Evolutionary conservation across 73 alveolate species (phyloP).

Genomic region (Symbiodinium natans): DNA sequence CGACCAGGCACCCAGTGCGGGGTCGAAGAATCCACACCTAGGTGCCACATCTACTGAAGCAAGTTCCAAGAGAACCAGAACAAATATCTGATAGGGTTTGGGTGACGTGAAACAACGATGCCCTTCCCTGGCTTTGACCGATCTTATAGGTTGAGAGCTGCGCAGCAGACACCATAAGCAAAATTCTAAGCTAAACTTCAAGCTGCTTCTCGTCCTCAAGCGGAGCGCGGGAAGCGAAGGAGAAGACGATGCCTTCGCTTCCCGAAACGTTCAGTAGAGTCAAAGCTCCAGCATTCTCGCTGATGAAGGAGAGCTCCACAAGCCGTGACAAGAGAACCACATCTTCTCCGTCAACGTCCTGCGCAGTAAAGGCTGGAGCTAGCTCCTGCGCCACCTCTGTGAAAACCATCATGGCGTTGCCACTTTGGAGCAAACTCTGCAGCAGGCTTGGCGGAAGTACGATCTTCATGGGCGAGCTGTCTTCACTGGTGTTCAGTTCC

Average conservation of each 20-base stretch:
- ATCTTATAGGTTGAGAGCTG: not conserved
- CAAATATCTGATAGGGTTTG: not conserved
- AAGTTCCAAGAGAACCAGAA: not conserved
- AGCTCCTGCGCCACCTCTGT: not conserved
- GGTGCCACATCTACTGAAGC: not conserved
- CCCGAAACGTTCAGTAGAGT: not conserved
- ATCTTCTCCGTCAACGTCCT: not conserved
- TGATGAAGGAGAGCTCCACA: constrained; percentile 1
- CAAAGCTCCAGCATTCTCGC: not conserved
- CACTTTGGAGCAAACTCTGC: not conserved
- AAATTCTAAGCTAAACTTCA: no score
- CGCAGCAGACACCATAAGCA: not conserved
- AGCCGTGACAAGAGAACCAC: not conserved
- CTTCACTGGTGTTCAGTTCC: not conserved
- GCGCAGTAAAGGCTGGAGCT: not conserved
- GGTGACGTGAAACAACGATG: not conserved
- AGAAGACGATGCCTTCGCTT: not conserved
- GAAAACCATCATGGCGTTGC: not conserved
- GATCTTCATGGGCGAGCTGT: not conserved
- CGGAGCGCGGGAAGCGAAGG: not conserved
- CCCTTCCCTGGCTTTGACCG: not conserved
- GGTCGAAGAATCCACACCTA: constrained; percentile 15
- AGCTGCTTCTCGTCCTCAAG: not conserved
- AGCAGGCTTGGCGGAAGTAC: not conserved
- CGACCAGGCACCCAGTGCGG: not conserved